These are phyloP conservation scores for Cytospora chrysosperma DNA, from an alignment of 2,329 filamentous ascomycete genomes.

Conservation along the genomic window DNA sequence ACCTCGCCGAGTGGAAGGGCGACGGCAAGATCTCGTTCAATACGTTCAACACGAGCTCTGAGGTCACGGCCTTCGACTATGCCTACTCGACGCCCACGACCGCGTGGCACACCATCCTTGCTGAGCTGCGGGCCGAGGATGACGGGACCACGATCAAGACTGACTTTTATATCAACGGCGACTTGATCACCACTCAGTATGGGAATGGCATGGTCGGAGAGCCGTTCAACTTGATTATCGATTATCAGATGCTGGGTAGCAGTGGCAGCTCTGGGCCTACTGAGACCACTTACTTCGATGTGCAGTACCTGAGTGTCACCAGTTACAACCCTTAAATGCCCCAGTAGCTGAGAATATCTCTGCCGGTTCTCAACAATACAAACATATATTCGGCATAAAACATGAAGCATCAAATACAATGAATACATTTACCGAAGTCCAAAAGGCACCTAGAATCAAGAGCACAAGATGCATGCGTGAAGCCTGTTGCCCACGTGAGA, in stretches of 20 bases:
- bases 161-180: constrained; percentile 52
- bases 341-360: no score
- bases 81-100: constrained; percentile 42
- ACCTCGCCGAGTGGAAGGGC: constrained; percentile 59
- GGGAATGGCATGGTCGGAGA: constrained; percentile 47
- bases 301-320: constrained; percentile 26
- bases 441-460: no score
- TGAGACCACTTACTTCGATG: constrained; percentile 26
- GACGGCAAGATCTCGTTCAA: constrained; percentile 53
- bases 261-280: constrained; percentile 24
- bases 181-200: constrained; percentile 46
- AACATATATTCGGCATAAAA: no score
- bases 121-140: constrained; percentile 46
- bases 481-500: no score
- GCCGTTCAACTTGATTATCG: constrained; percentile 37
- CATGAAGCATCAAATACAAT: no score
- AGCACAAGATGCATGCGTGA: no score
- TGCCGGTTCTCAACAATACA: no score
- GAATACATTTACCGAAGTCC: no score
- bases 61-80: constrained; percentile 45
- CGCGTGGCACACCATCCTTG: constrained; percentile 48
- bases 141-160: constrained; percentile 48
- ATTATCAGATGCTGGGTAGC: constrained; percentile 28
- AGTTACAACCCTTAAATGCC: constrained; percentile 25
- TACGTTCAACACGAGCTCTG: constrained; percentile 46